Base-by-base conservation (phyloP, 768 basidiomycete genomes). In the Suillus cothurnatus region DNA sequence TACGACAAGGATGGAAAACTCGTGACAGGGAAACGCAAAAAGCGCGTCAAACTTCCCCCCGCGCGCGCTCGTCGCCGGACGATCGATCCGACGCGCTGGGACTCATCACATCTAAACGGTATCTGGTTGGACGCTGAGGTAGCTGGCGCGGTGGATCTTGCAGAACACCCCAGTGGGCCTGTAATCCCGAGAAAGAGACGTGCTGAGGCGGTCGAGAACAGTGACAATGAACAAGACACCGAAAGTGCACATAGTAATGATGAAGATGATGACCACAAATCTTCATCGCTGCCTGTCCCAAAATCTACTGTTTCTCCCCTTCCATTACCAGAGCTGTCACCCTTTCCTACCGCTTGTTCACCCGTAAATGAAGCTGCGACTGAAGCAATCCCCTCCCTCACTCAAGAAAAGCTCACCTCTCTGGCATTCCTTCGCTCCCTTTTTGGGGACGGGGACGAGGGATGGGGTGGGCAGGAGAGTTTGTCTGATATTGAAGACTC, bases 1-100 rank as follows among this genome's bases (percentile, higher is more conserved):
- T 56, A 49, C 14, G 70, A 67, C 56, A 63, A 67, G 23, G 50
- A 64, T 57, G 21, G 43, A 26, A 73, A 72, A 34, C 69, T 69
- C 28, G 74, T 72, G 58, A 78, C 32, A 14, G 61, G 61, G 70
- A 78, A 76, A 68, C 83, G 79, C 72, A 86, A 81, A 69, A 83
- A 79, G 63, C 80, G 80, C 64, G 64, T 73, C 52, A 83, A 83
- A 63, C 80, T 81, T n/a, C 85, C 86, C 0, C 85, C 84, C 43
- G 73, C 75, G 11, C 81, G 92, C 21, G 87, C 92, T 2, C 80
- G 89, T 65, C 77, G 84, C 64, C 80, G 81, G 64, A 87, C 82
- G 53, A 93, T 95, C 68, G 92, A 94, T 70, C 88, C 92, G 68
- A 84, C 85, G 19, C 82, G 83, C 59, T 94, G 86, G 81, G 89